These are phyloP conservation scores for Cruciata laevipes DNA, from an alignment of 257 asterid genomes.

Conservation along the genomic window DNA sequence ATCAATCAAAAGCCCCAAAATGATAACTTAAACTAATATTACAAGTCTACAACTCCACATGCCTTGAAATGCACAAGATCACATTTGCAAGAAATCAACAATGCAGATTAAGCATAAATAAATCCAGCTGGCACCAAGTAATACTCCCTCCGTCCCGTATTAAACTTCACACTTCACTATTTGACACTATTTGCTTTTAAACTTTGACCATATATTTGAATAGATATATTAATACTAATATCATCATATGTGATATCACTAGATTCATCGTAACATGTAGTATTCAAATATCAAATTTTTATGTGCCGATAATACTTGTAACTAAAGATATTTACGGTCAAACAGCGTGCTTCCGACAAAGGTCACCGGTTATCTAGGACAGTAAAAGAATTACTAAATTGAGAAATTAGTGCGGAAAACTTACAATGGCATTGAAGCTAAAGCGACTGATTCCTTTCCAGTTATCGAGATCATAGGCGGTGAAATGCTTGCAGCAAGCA, in stretches of 20 bases:
- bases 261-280: too few species aligned
- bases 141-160: too few species aligned
- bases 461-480: conserved; percentile 71
- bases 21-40: not conserved
- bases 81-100: not conserved
- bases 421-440: conserved; percentile 57
- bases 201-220: too few species aligned
- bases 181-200: too few species aligned
- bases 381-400: not conserved
- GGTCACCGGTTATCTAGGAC: not conserved
- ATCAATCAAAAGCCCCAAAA: not conserved
- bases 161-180: too few species aligned
- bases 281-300: too few species aligned
- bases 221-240: too few species aligned
- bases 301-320: too few species aligned
- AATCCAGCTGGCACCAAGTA: not conserved
- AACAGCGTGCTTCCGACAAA: not conserved
- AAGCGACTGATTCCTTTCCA: conserved; percentile 57
- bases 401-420: conserved; percentile 4
- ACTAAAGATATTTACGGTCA: too few species aligned
- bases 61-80: conserved; percentile 1
- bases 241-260: too few species aligned
- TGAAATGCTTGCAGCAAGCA: conserved; percentile 83
- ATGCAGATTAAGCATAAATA: not conserved
- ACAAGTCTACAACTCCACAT: not conserved